Conservation (phyloP, 2,329 filamentous ascomycete genomes). For the Ceratocystiopsis sp. region DNA sequence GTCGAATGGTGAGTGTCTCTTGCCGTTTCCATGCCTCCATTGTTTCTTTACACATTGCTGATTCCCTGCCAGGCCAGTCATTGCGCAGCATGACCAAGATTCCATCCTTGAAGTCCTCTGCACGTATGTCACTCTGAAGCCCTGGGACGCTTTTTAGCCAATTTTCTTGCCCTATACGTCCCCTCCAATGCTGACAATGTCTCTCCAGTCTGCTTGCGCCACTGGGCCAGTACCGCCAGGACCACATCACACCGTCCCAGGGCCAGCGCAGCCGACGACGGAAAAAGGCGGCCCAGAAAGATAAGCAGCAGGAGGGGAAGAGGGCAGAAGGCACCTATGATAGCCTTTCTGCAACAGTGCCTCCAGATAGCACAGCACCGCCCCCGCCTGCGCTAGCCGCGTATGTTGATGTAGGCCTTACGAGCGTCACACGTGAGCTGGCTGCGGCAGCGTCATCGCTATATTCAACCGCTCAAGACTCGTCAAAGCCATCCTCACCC, state of each 20-base stretch:
- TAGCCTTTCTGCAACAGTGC: background rate
- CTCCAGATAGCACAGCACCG: conserved; percentile 9
- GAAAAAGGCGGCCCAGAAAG: conserved; percentile 10
- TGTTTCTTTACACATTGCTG: background rate
- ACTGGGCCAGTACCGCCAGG: conserved; percentile 42
- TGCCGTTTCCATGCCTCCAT: background rate
- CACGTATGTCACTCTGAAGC: conserved; percentile 32
- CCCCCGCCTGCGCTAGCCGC: conserved; percentile 34
- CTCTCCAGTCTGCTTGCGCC: conserved; percentile 40
- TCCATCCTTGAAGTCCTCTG: conserved; percentile 49
- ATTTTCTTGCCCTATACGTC: background rate
- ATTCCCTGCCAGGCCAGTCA: conserved; percentile 34
- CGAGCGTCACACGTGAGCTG: conserved; percentile 43
- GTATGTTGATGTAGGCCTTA: conserved; percentile 47
- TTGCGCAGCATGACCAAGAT: conserved; percentile 40
- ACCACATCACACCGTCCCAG: conserved; percentile 37
- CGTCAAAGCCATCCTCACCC: background rate
- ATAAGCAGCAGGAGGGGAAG: no score
- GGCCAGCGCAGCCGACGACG: conserved; percentile 31
- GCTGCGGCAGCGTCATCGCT: conserved; percentile 15
- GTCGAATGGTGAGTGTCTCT: conserved; percentile 33
- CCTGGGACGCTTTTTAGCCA: background rate
- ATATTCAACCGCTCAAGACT: background rate
- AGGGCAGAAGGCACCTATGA: background rate
- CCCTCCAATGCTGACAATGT: background rate